phyloP scores from a whole-genome alignment of 1,139 yeast species.

The Komagataea norvegica region DNA sequence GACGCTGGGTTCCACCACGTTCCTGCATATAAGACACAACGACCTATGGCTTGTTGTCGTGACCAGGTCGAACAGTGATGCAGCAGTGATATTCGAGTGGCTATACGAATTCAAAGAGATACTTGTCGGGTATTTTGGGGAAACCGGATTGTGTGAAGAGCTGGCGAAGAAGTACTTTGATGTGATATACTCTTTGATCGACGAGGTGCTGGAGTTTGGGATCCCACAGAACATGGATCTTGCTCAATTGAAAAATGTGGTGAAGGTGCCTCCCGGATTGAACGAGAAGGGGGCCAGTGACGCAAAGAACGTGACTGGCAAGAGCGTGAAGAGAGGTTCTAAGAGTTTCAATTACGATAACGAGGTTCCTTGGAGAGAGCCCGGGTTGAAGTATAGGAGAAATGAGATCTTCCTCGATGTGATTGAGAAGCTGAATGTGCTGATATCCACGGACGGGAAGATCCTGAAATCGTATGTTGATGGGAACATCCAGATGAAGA shows the following conservation, averaged over 20 bases:
- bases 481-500: constrained; percentile 68
- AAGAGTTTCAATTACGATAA: constrained; percentile 4
- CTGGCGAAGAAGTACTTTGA: constrained; percentile 58
- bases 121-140: constrained; percentile 32
- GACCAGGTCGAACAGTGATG: constrained; percentile 83
- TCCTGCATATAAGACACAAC: constrained; percentile 69
- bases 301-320: not conserved
- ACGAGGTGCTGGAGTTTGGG: constrained; percentile 78
- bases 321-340: not conserved
- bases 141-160: constrained; percentile 35
- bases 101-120: constrained; percentile 56
- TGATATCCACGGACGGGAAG: constrained; percentile 57
- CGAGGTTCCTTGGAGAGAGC: constrained; percentile 63
- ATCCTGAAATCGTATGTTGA: constrained; percentile 69
- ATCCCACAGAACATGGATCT: constrained; percentile 71
- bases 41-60: constrained; percentile 81
- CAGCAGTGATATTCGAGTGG: constrained; percentile 75
- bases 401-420: constrained; percentile 80
- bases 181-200: constrained; percentile 68
- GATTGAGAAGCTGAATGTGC: constrained; percentile 65
- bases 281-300: constrained; percentile 2
- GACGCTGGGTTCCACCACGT: constrained; percentile 90
- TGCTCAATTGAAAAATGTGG: constrained; percentile 37
- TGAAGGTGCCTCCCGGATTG: constrained; percentile 20
- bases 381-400: constrained; percentile 71